Evolutionary conservation across 805 yeast genomes (phyloP).

Genomic region (Alloascoidea africana): DNA sequence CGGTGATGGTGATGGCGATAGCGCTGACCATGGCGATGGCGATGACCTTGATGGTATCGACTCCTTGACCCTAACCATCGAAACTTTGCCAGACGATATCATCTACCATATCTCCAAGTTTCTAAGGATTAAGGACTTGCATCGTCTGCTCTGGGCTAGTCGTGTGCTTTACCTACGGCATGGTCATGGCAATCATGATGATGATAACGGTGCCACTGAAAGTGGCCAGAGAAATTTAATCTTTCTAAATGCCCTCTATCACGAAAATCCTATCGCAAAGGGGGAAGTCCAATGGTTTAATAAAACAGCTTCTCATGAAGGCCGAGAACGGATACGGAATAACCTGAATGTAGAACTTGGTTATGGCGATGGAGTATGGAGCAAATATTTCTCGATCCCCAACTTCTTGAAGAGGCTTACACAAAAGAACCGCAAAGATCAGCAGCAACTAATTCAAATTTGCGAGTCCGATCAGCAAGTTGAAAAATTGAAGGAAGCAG

Average conservation of each 20-base stretch:
- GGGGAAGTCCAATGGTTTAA: neutral
- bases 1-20: too few species aligned
- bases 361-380: neutral
- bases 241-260: neutral
- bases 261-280: neutral
- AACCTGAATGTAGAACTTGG: neutral
- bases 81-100: neutral
- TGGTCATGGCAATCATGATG: neutral
- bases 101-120: neutral
- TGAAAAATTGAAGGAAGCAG: slow-evolving; percentile 12
- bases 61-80: too few species aligned
- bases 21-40: too few species aligned
- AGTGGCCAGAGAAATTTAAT: too few species aligned
- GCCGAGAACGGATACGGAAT: neutral
- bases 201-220: too few species aligned
- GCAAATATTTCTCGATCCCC: neutral
- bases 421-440: neutral
- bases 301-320: neutral
- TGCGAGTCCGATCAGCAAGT: slow-evolving; percentile 8
- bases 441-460: neutral
- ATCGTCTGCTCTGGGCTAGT: neutral
- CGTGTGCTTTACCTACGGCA: neutral
- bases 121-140: neutral
- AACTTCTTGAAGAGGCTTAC: neutral
- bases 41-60: too few species aligned